Conservation (phyloP, 805 yeast species). For the Ogataea minuta region DNA sequence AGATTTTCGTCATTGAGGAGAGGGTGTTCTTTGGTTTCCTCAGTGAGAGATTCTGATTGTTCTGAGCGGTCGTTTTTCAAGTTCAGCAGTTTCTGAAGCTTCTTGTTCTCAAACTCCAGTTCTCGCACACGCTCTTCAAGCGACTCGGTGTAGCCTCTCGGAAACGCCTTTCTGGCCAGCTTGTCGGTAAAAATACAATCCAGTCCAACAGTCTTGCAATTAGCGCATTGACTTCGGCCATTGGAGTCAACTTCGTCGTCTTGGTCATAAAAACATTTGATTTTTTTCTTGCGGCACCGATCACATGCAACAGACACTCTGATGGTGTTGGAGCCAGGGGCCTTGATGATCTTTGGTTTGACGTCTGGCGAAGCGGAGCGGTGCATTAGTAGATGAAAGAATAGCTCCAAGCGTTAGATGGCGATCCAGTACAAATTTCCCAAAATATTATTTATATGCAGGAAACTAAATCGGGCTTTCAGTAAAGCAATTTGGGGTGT, state of each 20-base stretch:
- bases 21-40: not conserved
- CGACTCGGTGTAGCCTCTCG: conserved; percentile 89
- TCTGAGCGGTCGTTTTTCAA: conserved; percentile 37
- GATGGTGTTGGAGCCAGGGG: conserved; percentile 64
- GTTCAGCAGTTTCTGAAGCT: conserved; percentile 61
- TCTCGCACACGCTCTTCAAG: conserved; percentile 86
- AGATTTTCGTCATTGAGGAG: conserved; percentile 32
- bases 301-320: conserved; percentile 92
- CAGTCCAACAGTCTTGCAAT: conserved; percentile 80
- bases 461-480: conserved; percentile 2
- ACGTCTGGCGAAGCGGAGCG: conserved; percentile 3
- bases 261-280: conserved; percentile 50
- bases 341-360: conserved; percentile 52
- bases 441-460: conserved; percentile 1
- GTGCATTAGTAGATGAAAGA: not conserved
- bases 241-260: conserved; percentile 37
- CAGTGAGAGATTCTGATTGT: not conserved
- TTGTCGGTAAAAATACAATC: conserved; percentile 88
- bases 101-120: conserved; percentile 75
- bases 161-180: conserved; percentile 81
- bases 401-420: not conserved
- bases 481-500: conserved; percentile 11
- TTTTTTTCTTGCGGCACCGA: conserved; percentile 78
- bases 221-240: conserved; percentile 72
- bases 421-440: not conserved